Conservation (phyloP, 2,329 filamentous ascomycete species). For the Neofusicoccum cordaticola region DNA sequence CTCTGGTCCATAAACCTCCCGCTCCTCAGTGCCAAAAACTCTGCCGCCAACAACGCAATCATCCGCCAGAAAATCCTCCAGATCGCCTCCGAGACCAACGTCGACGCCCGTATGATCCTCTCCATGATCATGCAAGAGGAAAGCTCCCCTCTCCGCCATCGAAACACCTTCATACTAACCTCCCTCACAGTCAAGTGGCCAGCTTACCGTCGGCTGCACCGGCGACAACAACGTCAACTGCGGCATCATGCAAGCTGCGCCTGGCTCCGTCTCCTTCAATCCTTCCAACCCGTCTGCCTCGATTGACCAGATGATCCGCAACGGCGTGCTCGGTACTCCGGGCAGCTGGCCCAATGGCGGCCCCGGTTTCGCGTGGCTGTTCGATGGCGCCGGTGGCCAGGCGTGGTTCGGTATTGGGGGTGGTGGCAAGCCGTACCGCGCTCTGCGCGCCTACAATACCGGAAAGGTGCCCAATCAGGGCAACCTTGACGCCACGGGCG, state of each 20-base stretch:
- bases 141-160: background rate
- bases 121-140: conserved; percentile 24
- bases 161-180: too few relatives aligned
- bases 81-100: conserved; percentile 19
- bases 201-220: conserved; percentile 20
- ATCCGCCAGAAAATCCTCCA: conserved; percentile 15
- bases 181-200: conserved; percentile 15
- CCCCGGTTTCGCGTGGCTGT: conserved; percentile 17
- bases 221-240: conserved; percentile 15
- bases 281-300: conserved; percentile 8
- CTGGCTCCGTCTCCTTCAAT: conserved; percentile 20
- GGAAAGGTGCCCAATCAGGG: background rate
- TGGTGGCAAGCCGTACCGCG: conserved; percentile 17
- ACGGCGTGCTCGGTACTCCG: conserved; percentile 20
- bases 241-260: conserved; percentile 22
- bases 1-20: conserved; percentile 6
- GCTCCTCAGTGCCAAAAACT: background rate
- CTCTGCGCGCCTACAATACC: conserved; percentile 20
- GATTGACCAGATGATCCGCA: conserved; percentile 22
- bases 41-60: background rate
- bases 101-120: conserved; percentile 23
- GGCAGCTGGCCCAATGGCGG: conserved; percentile 15
- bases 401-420: background rate
- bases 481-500: conserved; percentile 13
- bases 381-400: background rate